Base-by-base conservation (phyloP, 306 rosid genomes). In the Acacia crassicarpa region DNA sequence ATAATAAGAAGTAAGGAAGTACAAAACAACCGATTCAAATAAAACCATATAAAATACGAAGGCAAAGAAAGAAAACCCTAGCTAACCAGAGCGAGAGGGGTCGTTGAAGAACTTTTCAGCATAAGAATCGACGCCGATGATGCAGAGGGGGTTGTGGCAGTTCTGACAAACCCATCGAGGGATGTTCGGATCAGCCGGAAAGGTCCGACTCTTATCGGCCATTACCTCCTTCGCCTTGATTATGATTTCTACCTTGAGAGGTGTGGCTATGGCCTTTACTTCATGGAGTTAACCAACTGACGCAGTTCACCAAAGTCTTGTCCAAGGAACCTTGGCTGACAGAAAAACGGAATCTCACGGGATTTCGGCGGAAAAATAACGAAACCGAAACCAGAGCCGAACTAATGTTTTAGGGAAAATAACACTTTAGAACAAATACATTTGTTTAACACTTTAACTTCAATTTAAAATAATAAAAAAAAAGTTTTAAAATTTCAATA, bases 151-250 rank as follows among this genome's bases (percentile, higher is more conserved):
- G 82, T 91, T 90, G 78, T 91, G 97, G 86, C 98, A 96, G 85
- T 92, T 93, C 91, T 96, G 99, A 82, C 98, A 96, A 79, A 80
- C 86, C 93, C 94, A 93, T 84, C 97, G 88, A 54, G 97, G 97
- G 27, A 94, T 61, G 71, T 85, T 96, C 76, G 94, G 97, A 80
- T 93, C 97, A 83, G 82, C 92, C 86, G 94, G 90, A 6, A 91
- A 84, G 91, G 77, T 83, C 88, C 94, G 94, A 86, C 88, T 87
- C 88, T 83, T 90, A 49, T 90, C 93, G 5, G 67, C 83, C 89
- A 90, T 82, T 25, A n/a, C n/a, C 22, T 23, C 53, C 49, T 83
- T 80, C 77, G 15, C 76, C 22, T 25, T 27, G 40, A 72, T 25
- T 46, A 25, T 46, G 14, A 45, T 25, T 27, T 25, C 59, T 23